Evolutionary conservation across 2,329 filamentous ascomycete species (phyloP).

Genomic region (Fusarium nematophilum): DNA sequence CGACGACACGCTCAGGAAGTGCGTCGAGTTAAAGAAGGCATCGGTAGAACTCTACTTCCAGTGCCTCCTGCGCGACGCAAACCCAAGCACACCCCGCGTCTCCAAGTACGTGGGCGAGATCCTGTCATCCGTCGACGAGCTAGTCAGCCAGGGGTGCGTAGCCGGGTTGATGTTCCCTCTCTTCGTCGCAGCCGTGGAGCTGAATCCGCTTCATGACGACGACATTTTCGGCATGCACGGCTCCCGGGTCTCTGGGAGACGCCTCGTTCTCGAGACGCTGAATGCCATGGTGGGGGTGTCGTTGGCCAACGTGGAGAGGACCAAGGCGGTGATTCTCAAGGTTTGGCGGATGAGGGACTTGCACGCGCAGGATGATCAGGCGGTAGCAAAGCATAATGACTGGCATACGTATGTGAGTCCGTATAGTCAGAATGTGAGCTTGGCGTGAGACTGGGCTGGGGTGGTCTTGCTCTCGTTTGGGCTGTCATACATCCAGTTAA

Average conservation of each 20-base stretch:
- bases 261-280: slow-evolving; percentile 33
- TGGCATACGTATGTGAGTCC: slow-evolving; percentile 44
- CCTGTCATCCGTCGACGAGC: slow-evolving; percentile 3
- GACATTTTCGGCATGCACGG: not conserved
- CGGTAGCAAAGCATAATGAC: slow-evolving; percentile 25
- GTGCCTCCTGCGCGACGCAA: slow-evolving; percentile 56
- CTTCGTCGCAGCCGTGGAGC: slow-evolving; percentile 38
- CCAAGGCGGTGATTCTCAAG: slow-evolving; percentile 58
- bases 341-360: slow-evolving; percentile 59
- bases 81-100: slow-evolving; percentile 46
- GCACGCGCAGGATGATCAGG: slow-evolving; percentile 10
- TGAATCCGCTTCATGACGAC: slow-evolving; percentile 33
- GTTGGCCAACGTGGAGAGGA: slow-evolving; percentile 56
- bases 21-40: slow-evolving; percentile 49
- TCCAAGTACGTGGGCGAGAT: slow-evolving; percentile 22
- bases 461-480: no score
- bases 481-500: no score
- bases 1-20: slow-evolving; percentile 36
- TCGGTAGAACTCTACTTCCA: slow-evolving; percentile 58
- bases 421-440: slow-evolving; percentile 43
- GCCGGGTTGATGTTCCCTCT: slow-evolving; percentile 36
- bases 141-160: slow-evolving; percentile 30
- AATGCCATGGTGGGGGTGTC: slow-evolving; percentile 54
- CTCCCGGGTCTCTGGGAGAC: slow-evolving; percentile 17
- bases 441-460: slow-evolving; percentile 25